phyloP scores from a whole-genome alignment of 306 rosid species.

The Macrotyloma uniflorum region DNA sequence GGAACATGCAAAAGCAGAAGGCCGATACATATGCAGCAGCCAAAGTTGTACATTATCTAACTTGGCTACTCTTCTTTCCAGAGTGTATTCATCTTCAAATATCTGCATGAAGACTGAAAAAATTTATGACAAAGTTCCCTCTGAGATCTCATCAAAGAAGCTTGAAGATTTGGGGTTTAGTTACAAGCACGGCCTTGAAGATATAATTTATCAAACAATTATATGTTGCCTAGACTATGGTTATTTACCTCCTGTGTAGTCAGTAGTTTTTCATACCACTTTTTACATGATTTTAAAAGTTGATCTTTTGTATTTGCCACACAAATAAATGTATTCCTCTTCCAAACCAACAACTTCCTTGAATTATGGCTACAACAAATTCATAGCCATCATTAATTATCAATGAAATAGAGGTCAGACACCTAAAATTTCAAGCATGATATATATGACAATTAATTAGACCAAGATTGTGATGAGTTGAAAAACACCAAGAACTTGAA shows the following conservation, averaged over 20 bases:
- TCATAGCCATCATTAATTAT: conserved; percentile 25
- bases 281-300: conserved; percentile 9
- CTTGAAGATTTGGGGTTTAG: conserved; percentile 67
- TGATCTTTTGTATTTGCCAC: conserved; percentile 3
- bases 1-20: conserved; percentile 70
- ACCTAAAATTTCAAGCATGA: conserved; percentile 27
- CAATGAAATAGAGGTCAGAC: neutral
- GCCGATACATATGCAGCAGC: conserved; percentile 63
- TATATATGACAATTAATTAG: neutral
- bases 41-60: conserved; percentile 52
- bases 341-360: conserved; percentile 11
- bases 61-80: conserved; percentile 51
- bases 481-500: conserved; percentile 19
- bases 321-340: conserved; percentile 23
- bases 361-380: neutral
- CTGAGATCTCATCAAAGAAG: conserved; percentile 72
- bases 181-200: conserved; percentile 68
- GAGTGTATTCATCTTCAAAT: conserved; percentile 47
- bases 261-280: neutral
- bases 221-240: conserved; percentile 52
- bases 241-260: conserved; percentile 50
- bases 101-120: conserved; percentile 47
- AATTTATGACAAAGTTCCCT: conserved; percentile 41
- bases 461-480: conserved; percentile 22
- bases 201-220: conserved; percentile 57